These are phyloP conservation scores for Cystofilobasidium capitatum DNA, from an alignment of 768 basidiomycete genomes.

Conservation along the genomic window DNA sequence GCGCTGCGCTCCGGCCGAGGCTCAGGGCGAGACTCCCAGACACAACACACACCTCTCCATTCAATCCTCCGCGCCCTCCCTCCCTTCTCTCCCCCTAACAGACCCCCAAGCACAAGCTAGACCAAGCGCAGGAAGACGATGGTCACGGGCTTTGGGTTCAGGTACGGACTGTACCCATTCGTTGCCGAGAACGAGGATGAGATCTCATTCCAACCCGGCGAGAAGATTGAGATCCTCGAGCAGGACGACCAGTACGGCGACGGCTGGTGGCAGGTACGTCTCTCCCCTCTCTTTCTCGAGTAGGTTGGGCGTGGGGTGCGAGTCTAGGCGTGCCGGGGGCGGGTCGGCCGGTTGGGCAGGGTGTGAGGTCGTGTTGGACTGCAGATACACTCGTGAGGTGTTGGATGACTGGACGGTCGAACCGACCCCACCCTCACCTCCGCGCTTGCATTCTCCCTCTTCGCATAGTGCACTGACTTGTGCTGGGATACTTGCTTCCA, in stretches of 20 bases:
- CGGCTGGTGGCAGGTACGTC: slow-evolving; percentile 84
- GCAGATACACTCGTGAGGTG: background rate
- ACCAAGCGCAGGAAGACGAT: no score
- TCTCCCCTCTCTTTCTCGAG: background rate
- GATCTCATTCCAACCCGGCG: slow-evolving; percentile 70
- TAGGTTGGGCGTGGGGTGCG: background rate
- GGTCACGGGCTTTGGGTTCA: slow-evolving; percentile 42
- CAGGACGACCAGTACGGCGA: slow-evolving; percentile 86
- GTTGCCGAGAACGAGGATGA: slow-evolving; percentile 90
- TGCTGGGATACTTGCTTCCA: background rate
- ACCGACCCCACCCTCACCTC: background rate
- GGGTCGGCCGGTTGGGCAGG: background rate
- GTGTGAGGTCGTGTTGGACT: background rate
- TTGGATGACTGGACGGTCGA: no score
- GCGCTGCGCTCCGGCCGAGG: no score
- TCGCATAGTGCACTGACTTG: no score
- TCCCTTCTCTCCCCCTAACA: no score
- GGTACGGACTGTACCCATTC: slow-evolving; percentile 81
- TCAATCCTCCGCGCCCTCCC: no score
- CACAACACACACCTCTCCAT: no score
- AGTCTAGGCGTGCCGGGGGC: background rate
- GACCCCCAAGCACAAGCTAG: no score
- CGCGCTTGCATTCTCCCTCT: background rate
- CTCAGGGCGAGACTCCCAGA: no score
- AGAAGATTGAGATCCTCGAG: slow-evolving; percentile 80